Evolutionary conservation across 169 alveolate genomes (phyloP), one percentile per base, ranked within the genome.

Genomic region (Plasmodium berghei): DNA sequence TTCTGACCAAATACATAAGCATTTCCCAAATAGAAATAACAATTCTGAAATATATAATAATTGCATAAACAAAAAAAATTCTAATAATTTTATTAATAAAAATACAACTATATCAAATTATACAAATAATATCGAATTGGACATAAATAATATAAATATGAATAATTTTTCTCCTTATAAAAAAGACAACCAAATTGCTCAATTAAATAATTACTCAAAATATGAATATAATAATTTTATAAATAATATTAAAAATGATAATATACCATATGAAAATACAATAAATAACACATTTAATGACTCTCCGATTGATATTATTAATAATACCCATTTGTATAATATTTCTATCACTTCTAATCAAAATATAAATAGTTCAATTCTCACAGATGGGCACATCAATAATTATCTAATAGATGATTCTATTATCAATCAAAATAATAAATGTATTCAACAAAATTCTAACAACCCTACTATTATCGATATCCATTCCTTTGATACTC

Each of bases 281-380:
- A 73, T 73, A 62, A 73, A 58, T 58, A 73, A 40, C 46, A 46
- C 26, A 10, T 73, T 59, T 73, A 28, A 42, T 59, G 87, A 73
- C 14, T 52, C 49, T 2, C 46, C 34, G 14, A 18, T 28, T 8
- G 12, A 40, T 28, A 48, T 49, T 73, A 9, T 42, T 59, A 73
- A 14, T 26, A 58, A 8, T 5, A 46, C n/a, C 1, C 28, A 73
- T 73, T 59, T 46, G 49, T 56, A 34, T 16, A 59, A 12, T 18
- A 42, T 46, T 5, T 52, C 61, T 59, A 40, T 58, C 22, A 18
- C 12, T n/a, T 5, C 69, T 34, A 34, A 34, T 34, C 42, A 34
- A 28, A 28, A 5, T 6, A 26, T 61, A 54, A 73, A 58, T 22
- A 73, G 34, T 40, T 5, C 87, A 16, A 5, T 55, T 5, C 61